Conservation (phyloP, 345 rosid species). For the Atalantia buxifolia region DNA sequence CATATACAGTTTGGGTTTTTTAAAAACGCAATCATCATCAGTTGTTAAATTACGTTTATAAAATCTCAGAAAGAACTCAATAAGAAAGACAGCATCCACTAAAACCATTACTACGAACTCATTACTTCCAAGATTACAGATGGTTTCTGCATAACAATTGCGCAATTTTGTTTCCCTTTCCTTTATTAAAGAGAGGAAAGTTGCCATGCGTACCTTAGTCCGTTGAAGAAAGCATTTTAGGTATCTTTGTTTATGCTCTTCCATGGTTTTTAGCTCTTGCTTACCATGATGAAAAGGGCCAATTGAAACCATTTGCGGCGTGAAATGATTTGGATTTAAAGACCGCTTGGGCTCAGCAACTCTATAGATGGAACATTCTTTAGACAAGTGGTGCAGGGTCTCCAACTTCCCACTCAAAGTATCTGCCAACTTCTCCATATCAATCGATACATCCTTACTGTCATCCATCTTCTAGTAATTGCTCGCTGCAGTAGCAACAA, state of each 20-base stretch:
- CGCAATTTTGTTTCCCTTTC: background rate
- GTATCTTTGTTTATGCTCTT: no score
- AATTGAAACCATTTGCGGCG: constrained; percentile 2
- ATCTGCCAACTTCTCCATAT: background rate
- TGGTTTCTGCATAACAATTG: background rate
- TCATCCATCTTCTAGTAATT: no score
- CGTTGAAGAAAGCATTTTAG: no score
- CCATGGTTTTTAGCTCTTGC: no score
- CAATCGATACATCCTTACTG: background rate
- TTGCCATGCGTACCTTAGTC: background rate
- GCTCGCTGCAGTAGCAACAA: no score
- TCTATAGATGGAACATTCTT: background rate
- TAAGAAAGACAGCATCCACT: no score
- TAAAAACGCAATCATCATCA: no score
- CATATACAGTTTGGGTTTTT: no score
- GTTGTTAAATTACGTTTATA: no score
- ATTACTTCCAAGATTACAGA: no score
- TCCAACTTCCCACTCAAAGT: background rate
- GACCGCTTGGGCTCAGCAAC: background rate
- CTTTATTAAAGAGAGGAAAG: background rate
- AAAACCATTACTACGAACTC: no score
- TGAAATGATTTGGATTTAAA: background rate
- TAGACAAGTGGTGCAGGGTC: background rate
- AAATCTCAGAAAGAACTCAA: no score
- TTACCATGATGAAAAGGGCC: constrained; percentile 20